phyloP scores from a whole-genome alignment of 164 flowering plant genomes.

The Platanus orientalis region DNA sequence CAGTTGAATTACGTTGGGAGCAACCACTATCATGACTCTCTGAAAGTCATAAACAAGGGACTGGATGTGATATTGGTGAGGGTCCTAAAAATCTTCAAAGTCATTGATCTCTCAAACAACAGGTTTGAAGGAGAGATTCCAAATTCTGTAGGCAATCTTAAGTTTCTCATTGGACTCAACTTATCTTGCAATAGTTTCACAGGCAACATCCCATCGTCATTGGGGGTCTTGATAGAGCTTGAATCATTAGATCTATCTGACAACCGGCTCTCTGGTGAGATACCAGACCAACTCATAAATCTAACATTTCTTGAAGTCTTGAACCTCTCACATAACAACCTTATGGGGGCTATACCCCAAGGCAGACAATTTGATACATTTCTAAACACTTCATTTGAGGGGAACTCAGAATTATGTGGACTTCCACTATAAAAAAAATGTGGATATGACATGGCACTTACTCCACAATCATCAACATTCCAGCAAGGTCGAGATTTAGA shows the following conservation, averaged over 20 bases:
- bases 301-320: not conserved
- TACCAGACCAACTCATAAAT: not conserved
- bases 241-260: not conserved
- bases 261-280: not conserved
- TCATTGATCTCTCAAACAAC: slow-evolving; percentile 7
- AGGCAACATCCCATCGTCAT: slow-evolving; percentile 1
- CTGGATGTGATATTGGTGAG: not conserved
- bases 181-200: too few relatives aligned
- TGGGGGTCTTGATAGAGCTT: not conserved
- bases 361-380: too few relatives aligned
- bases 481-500: not conserved
- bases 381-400: too few relatives aligned
- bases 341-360: not conserved
- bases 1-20: not conserved
- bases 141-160: not conserved
- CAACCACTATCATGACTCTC: not conserved
- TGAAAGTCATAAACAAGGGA: not conserved
- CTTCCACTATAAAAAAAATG: not conserved
- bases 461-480: not conserved
- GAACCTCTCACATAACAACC: not conserved
- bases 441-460: not conserved
- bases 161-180: not conserved
- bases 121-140: slow-evolving; percentile 1
- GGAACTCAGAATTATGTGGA: not conserved
- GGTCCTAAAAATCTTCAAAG: not conserved